Evolutionary conservation across 345 rosid genomes (phyloP), one percentile per base, ranked within the genome.

Genomic region (Durio zibethinus): DNA sequence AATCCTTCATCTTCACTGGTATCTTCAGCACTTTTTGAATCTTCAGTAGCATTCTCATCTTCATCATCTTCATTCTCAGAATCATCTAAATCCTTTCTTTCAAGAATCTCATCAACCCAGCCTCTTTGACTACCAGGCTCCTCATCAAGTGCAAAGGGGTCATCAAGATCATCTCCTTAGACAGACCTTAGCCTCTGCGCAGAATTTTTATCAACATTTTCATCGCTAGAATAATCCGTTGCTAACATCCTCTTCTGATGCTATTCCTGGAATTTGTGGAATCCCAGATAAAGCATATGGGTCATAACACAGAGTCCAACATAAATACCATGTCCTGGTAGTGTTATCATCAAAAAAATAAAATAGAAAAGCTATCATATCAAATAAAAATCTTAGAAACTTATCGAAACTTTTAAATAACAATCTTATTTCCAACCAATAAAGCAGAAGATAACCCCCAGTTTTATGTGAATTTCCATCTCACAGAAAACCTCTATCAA

Each of bases 151-250:
- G 93, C 80, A 75, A 96, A 96, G 29, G 95, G 92, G 85, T 92
- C 98, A 75, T 97, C 97, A 75, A 91, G 97, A 86, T 92, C 97
- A 83, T 93, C 98, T 10, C 97, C 97, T 60, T 95, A 93, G 75
- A 85, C 63, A 27, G 89, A 70, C 70, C 82, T 86, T 61, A 62
- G 78, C 85, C 74, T 83, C 83, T 81, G 83, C 66, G 70, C 33
- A 33, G 81, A 79, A 42, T 82, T 67, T 82, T 79, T 86, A 57
- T 85, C 89, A 60, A 14, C 80, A 78, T 82, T 87, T 79, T 88
- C 97, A 57, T 93, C 98, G 67, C 94, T 91, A 16, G 90, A 80
- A 48, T 89, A 96, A 81, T 89, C 93, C 71, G 78, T 70, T 63
- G 85, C 91, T 74, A 81, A 87, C 99, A 96, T 93, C 85, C 98